These are phyloP conservation scores for Viola odorata DNA, from an alignment of 345 rosid genomes.

Conservation along the genomic window DNA sequence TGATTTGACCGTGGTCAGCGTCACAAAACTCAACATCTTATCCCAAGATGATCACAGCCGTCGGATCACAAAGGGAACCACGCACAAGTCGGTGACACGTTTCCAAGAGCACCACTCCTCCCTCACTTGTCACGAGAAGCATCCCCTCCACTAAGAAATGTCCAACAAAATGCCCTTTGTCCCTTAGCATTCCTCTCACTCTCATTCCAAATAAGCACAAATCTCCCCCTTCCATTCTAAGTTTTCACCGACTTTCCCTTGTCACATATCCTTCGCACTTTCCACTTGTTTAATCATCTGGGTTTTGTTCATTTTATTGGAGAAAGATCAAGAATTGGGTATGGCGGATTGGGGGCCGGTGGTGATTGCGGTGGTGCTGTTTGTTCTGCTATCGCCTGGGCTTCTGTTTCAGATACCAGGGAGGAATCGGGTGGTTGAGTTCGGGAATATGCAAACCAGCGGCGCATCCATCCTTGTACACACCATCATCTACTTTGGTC, in stretches of 20 bases:
- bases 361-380: slow-evolving; percentile 44
- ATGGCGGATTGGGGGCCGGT: slow-evolving; percentile 65
- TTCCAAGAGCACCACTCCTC: neutral
- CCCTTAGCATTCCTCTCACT: neutral
- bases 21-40: no score
- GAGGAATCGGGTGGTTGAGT: slow-evolving; percentile 37
- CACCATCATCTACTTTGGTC: slow-evolving; percentile 43
- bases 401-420: slow-evolving; percentile 53
- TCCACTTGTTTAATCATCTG: neutral
- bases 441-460: slow-evolving; percentile 53
- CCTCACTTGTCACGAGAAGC: slow-evolving; percentile 10
- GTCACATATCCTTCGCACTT: no score
- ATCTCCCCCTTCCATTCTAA: neutral
- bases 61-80: neutral
- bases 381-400: slow-evolving; percentile 48
- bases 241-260: neutral
- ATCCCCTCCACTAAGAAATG: neutral
- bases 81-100: neutral
- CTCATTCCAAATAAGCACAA: neutral
- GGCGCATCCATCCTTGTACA: slow-evolving; percentile 48
- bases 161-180: neutral
- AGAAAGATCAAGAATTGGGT: neutral
- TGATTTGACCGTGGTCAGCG: no score
- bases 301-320: neutral
- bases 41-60: slow-evolving; percentile 1